phyloP scores from a whole-genome alignment of 2,329 filamentous ascomycete genomes.

The Penicillium glabrum region DNA sequence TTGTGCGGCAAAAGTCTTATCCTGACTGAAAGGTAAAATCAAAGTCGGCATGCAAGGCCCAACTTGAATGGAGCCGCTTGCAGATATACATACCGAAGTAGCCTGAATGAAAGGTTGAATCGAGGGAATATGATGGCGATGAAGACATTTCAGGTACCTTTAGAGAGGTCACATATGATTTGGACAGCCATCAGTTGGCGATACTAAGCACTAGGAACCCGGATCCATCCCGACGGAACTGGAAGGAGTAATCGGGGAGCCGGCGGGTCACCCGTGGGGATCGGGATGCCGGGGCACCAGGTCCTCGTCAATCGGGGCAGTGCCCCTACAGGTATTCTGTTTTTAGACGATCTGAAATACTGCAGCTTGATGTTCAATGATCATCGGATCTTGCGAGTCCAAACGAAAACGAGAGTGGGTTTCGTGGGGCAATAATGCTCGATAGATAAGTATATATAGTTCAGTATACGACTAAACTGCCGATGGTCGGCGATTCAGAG shows the following conservation, averaged over 20 bases:
- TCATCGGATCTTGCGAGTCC: background rate
- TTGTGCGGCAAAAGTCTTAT: background rate
- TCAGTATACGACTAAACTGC: background rate
- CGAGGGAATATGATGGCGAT: too few species aligned
- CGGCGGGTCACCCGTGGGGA: slow-evolving; percentile 1
- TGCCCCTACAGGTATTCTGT: background rate
- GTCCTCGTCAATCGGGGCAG: background rate
- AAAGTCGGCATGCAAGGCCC: background rate
- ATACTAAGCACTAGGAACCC: background rate
- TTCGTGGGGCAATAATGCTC: background rate
- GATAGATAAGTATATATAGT: background rate
- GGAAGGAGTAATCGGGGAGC: background rate
- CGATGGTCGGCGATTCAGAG: slow-evolving; percentile 4
- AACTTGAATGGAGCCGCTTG: background rate
- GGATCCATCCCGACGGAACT: background rate
- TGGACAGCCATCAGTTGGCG: background rate
- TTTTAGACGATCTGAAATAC: background rate
- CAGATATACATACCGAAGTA: background rate
- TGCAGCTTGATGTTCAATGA: background rate
- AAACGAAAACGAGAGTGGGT: background rate
- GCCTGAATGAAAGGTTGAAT: background rate
- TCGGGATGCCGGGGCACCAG: slow-evolving; percentile 1
- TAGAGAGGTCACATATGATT: background rate
- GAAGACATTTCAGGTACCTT: too few species aligned
- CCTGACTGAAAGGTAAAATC: background rate